Evolutionary conservation across 139 green algal genomes (phyloP), one percentile per base, ranked within the genome.

Genomic region (Chlorella sp.): DNA sequence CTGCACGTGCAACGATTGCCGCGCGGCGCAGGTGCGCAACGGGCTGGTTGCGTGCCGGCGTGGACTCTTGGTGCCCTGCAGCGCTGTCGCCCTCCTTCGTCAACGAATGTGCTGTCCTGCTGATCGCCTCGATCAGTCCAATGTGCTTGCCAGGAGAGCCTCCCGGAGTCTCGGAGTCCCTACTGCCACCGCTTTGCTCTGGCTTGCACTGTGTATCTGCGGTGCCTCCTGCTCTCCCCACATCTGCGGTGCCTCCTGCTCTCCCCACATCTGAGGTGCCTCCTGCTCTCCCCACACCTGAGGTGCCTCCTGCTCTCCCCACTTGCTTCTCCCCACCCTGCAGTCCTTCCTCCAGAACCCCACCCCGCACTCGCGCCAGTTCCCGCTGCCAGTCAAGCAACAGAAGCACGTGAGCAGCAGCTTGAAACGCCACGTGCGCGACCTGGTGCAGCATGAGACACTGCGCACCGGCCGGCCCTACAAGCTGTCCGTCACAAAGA

Each of bases 391-490:
- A 0, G 77, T 57, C 36, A 82, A 82, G 77, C 77, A 39, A 9
- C 37, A 28, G 11, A 82, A 82, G 77, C 77, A 82, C 36, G 36
- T 82, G 36, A 22, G 53, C 77, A 24, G 24, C 3, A n/a, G 2
- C 18, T 37, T 82, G 77, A 37, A 82, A 21, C 4, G 36, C 37
- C 3, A 3, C 1, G 77, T 28, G 22, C 77, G 19, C 21, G 77
- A 37, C 21, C 18, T 82, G 77, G 77, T 82, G 37, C 53, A 22
- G 37, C 77, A 82, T 37, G 19, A 34, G 21, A 82, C 77, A 7
- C 36, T 57, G 77, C 77, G 77, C 77, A 82, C 77, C 24, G 77
- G 77, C 77, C 37, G 77, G 36, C 77, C 77, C 77, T 82, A 34
- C 39, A 48, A 24, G 18, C 77, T 82, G 0, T 30, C 60, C 1